These are phyloP conservation scores for Myxozyma kluyveri DNA, from an alignment of 805 yeast species.

Conservation along the genomic window DNA sequence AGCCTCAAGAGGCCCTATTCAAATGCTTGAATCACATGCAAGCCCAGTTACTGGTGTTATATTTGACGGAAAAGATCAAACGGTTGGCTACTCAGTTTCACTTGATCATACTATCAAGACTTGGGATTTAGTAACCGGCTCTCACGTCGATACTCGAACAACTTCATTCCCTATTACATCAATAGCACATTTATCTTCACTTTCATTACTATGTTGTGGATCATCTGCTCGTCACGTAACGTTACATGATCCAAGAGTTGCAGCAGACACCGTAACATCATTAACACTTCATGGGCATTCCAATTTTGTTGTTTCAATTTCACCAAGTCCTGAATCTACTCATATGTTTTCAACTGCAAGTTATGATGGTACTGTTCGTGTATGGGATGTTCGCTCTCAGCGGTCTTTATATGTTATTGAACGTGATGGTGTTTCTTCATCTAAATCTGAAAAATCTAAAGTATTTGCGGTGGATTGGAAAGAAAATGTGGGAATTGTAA, in stretches of 20 bases:
- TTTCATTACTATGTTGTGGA: conserved; percentile 82
- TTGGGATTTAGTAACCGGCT: conserved; percentile 89
- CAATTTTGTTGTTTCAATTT: conserved; percentile 80
- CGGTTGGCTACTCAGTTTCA: conserved; percentile 90
- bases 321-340: conserved; percentile 71
- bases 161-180: conserved; percentile 85
- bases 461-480: conserved; percentile 90
- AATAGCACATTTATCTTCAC: conserved; percentile 60
- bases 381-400: conserved; percentile 93
- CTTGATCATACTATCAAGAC: conserved; percentile 95
- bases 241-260: conserved; percentile 83
- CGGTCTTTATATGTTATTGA: conserved; percentile 68
- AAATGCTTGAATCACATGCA: conserved; percentile 73
- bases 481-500: conserved; percentile 69
- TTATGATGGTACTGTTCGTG: conserved; percentile 93
- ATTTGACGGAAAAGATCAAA: conserved; percentile 66
- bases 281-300: conserved; percentile 84
- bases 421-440: conserved; percentile 49
- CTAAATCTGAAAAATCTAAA: conserved; percentile 49
- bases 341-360: conserved; percentile 85
- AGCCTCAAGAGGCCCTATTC: conserved; percentile 75
- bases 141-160: conserved; percentile 81
- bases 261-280: conserved; percentile 49
- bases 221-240: conserved; percentile 97
- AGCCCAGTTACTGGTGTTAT: conserved; percentile 85